Base-by-base conservation (phyloP, 495 filamentous ascomycete genomes). In the Pseudoneurospora amorphoporcata region DNA sequence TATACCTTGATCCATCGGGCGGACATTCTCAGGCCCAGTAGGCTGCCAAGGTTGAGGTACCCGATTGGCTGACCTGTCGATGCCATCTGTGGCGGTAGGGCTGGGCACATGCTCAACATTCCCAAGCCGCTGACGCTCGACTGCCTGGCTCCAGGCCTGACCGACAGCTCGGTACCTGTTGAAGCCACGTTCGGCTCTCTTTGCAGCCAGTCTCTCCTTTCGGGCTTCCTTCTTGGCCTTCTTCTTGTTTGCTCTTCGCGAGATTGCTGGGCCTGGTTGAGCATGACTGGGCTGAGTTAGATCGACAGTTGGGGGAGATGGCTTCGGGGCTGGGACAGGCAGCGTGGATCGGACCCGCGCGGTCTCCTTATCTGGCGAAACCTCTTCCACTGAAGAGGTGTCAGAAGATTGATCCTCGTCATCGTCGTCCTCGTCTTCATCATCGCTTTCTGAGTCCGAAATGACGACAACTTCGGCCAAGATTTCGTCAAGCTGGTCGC, bases 401-500 rank as follows among this genome's bases (percentile, higher is more conserved):
- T 72, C 73, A 14, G 77, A 77, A 1, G 74, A 77, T 68, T 72
- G 72, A 29, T 76, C 73, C 9, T 71, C 70, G 8, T 76, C 75
- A 19, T 73, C 75, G 8, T 58, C 72, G 5, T 80, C 78, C 3
- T 88, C 86, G 72, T 86, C 84, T 9, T 85, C 85, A 69, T 87
- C 87, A 37, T 88, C 89, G 65, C 88, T 89, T 74, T 95, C 92
- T 68, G 92, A 91, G 78, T 94, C 91, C 41, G 92, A 91, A 71
- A 97, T 92, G 75, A 94, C 87, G 73, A 95, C 90, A 39, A 94
- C 88, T 79, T 95, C 92, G 41, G 90, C 87, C 70, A 95, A 89
- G 71, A 92, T 90, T 77, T 95, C 92, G 75, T 94, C 91, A 9
- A 94, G 85, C 74, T 91, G 89, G 70, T 89, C 88, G 73, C 88